Conservation (phyloP, 208 protist species). For the Acanthamoeba sp. region DNA sequence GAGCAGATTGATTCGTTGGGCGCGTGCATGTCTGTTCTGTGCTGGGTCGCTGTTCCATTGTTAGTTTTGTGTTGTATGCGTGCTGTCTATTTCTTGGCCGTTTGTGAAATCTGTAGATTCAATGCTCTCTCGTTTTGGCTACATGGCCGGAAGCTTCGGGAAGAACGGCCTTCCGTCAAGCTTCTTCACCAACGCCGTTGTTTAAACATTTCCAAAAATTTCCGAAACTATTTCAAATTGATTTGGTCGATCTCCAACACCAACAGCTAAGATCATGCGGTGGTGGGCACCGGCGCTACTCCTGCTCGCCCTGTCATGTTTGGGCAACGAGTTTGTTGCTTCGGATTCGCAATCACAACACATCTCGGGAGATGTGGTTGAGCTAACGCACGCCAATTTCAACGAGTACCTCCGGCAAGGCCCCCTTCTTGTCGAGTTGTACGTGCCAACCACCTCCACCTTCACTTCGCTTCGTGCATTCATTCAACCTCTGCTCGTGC, state of each 20-base stretch:
- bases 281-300: no score
- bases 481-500: neutral
- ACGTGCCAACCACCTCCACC: neutral
- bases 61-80: no score
- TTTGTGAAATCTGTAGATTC: no score
- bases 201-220: neutral
- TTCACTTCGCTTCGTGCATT: neutral
- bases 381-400: conserved; percentile 12
- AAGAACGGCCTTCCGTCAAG: neutral
- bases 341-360: neutral
- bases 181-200: neutral
- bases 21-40: no score
- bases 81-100: no score
- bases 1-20: no score
- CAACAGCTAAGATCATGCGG: no score
- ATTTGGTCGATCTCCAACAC: no score
- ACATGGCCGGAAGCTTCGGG: neutral
- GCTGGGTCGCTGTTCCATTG: no score
- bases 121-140: no score
- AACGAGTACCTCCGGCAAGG: neutral
- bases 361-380: neutral
- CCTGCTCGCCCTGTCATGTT: neutral
- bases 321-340: neutral
- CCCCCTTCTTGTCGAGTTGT: neutral
- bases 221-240: no score